A percentile compares a stretch with the other conserved stretches of the same genome.
phyloP scores from a whole-genome alignment of 352 stramenopile genomes.

The Phytophthora pini region DNA sequence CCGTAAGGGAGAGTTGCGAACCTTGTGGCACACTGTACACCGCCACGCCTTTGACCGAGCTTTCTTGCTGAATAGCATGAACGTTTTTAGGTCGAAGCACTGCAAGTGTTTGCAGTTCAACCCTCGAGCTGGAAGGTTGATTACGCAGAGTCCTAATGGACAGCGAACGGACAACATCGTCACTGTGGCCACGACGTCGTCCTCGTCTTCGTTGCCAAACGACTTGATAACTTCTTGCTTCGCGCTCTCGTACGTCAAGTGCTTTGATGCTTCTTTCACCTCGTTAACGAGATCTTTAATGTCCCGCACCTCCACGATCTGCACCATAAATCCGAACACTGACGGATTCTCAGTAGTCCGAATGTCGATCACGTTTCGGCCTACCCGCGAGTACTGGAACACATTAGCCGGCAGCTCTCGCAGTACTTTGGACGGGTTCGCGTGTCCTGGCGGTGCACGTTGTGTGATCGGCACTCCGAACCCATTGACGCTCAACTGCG shows the following conservation, averaged over 20 bases:
- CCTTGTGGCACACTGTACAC: constrained; percentile 92
- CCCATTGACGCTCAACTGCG: constrained; percentile 72
- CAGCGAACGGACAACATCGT: constrained; percentile 92
- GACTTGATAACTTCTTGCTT: constrained; percentile 83
- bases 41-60: constrained; percentile 88
- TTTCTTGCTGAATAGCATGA: constrained; percentile 92
- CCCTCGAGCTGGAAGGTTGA: constrained; percentile 90
- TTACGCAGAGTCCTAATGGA: constrained; percentile 86
- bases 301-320: constrained; percentile 75
- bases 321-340: constrained; percentile 75
- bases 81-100: constrained; percentile 96
- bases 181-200: constrained; percentile 85
- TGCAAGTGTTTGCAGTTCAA: constrained; percentile 94
- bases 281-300: constrained; percentile 69
- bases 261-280: constrained; percentile 62
- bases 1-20: constrained; percentile 35
- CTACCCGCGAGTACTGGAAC: constrained; percentile 70
- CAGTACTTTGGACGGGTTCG: constrained; percentile 84
- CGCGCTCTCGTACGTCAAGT: constrained; percentile 75
- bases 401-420: constrained; percentile 78
- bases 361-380: constrained; percentile 80
- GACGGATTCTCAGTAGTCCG: constrained; percentile 67
- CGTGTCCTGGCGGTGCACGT: constrained; percentile 72
- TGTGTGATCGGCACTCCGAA: constrained; percentile 74
- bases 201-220: constrained; percentile 81